A percentile compares a stretch with the other conserved stretches of the same genome.
phyloP scores from a whole-genome alignment of 1,284 basidiomycete species.

The Sanghuangporus baumii region DNA sequence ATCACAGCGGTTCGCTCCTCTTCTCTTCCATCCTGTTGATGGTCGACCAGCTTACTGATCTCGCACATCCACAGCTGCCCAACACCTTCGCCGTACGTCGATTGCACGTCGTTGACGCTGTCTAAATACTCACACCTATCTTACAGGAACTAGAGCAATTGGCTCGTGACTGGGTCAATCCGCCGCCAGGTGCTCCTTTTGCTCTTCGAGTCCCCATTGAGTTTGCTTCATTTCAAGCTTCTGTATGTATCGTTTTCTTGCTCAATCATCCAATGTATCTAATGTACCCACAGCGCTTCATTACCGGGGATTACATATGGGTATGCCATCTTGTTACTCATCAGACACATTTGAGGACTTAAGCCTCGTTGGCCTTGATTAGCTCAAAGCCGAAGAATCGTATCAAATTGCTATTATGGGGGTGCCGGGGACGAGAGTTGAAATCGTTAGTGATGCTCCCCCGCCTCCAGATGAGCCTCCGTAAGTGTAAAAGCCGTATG shows the following conservation, averaged over 20 bases:
- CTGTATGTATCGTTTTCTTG: conserved; percentile 41
- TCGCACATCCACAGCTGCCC: conserved; percentile 44
- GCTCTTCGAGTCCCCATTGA: conserved; percentile 74
- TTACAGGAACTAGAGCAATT: conserved; percentile 66
- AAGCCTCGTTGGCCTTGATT: conserved; percentile 11
- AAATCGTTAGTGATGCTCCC: conserved; percentile 75
- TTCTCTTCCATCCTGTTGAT: neutral
- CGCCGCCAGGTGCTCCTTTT: conserved; percentile 69
- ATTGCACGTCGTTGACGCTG: neutral
- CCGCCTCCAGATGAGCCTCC: conserved; percentile 75
- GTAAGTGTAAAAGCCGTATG: conserved; percentile 39
- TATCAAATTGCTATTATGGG: conserved; percentile 77
- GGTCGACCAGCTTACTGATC: neutral
- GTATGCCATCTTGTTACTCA: conserved; percentile 34
- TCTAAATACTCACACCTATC: conserved; percentile 7
- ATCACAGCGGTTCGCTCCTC: conserved; percentile 52
- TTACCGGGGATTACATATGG: conserved; percentile 73
- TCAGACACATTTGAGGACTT: conserved; percentile 3
- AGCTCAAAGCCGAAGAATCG: conserved; percentile 77
- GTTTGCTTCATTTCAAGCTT: conserved; percentile 72
- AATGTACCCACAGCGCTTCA: conserved; percentile 48
- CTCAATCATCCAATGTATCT: conserved; percentile 14
- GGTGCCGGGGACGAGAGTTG: conserved; percentile 71
- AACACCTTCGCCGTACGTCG: conserved; percentile 48
- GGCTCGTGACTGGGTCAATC: conserved; percentile 79